Conservation (phyloP, 108 stramenopile genomes). For the Mediolabrus comicus region DNA sequence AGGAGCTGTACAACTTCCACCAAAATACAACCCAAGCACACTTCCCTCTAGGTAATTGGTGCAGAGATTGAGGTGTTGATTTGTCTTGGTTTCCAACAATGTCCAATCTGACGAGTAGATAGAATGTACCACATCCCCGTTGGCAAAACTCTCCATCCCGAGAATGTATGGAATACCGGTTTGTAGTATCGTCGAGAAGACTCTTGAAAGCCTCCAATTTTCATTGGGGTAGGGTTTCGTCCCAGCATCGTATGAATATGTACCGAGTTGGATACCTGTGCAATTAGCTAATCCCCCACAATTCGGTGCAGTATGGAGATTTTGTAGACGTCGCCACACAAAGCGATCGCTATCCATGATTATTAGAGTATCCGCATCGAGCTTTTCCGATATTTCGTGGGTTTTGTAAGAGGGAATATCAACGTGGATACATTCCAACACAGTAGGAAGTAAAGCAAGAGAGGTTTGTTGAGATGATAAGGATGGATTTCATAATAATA, state of each 20-base stretch:
- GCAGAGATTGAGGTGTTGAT: slow-evolving; percentile 6
- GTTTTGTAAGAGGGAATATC: too few species aligned
- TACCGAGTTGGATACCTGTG: slow-evolving; percentile 7
- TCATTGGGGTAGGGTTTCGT: slow-evolving; percentile 8
- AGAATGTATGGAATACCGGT: slow-evolving; percentile 5
- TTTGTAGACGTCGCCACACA: slow-evolving; percentile 16
- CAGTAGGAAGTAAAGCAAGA: too few species aligned
- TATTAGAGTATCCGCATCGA: slow-evolving; percentile 9
- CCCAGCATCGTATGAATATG: slow-evolving; percentile 9
- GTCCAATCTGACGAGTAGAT: neutral
- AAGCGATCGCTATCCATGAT: slow-evolving; percentile 17
- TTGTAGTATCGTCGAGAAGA: slow-evolving; percentile 11
- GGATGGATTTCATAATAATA: too few species aligned
- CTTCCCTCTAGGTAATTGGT: slow-evolving; percentile 6
- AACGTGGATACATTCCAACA: too few species aligned
- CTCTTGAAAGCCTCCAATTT: slow-evolving; percentile 8
- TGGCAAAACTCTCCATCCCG: slow-evolving; percentile 11
- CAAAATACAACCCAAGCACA: slow-evolving; percentile 14
- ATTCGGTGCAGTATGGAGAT: slow-evolving; percentile 4
- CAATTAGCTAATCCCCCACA: slow-evolving; percentile 6
- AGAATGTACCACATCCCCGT: slow-evolving; percentile 8
- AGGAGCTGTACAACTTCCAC: slow-evolving; percentile 7
- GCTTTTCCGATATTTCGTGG: too few species aligned
- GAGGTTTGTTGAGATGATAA: too few species aligned
- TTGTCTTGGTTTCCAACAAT: slow-evolving; percentile 3